A percentile compares a stretch with the other conserved stretches of the same genome.
Evolutionary conservation across 129 eudicot species (phyloP).

Genomic region (Tagetes erecta): DNA sequence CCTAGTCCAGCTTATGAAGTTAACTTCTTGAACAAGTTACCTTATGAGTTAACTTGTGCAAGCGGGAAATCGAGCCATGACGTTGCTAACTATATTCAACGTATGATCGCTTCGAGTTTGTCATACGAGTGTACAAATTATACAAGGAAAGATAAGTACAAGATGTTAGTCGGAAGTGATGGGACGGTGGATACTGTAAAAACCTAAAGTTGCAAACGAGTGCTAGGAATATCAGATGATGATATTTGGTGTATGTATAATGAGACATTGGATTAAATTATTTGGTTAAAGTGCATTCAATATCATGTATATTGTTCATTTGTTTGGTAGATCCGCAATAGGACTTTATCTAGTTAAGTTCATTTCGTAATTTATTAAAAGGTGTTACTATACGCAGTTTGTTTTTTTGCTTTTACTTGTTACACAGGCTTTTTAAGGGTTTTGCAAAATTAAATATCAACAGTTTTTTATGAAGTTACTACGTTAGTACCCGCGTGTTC

Average conservation of each 20-base stretch:
- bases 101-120: conserved; percentile 55
- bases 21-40: conserved; percentile 58
- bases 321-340: too few species aligned
- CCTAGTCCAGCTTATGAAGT: conserved; percentile 75
- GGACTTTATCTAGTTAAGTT: too few species aligned
- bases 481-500: too few species aligned
- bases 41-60: conserved; percentile 51
- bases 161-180: conserved; percentile 72
- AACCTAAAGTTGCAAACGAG: conserved; percentile 30
- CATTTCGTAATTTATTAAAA: too few species aligned
- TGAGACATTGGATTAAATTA: conserved; percentile 5
- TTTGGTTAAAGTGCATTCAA: not conserved
- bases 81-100: conserved; percentile 63
- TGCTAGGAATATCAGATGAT: conserved; percentile 14
- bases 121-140: conserved; percentile 39
- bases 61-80: conserved; percentile 58
- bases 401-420: too few species aligned
- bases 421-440: too few species aligned
- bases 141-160: conserved; percentile 58
- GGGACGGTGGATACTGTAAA: conserved; percentile 45
- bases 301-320: too few species aligned
- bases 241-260: not conserved
- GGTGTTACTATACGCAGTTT: too few species aligned
- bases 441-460: too few species aligned
- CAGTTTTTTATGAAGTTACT: too few species aligned